These are phyloP conservation scores for Russula earlei DNA, from an alignment of 768 basidiomycete species.

Conservation along the genomic window DNA sequence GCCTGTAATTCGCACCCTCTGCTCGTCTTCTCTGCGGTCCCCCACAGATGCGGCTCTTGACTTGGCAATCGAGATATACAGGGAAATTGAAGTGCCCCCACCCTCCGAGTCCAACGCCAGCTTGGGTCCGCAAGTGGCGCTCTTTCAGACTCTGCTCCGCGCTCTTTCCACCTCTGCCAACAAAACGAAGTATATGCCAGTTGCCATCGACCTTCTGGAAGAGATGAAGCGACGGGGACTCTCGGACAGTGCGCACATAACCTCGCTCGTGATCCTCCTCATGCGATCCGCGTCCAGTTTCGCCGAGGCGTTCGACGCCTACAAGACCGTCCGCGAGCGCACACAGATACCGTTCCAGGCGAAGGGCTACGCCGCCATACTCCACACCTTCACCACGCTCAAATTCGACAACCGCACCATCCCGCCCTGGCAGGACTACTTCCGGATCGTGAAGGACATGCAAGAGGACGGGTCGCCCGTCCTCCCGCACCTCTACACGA, in stretches of 20 bases:
- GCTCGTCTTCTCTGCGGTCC: slow-evolving; percentile 29
- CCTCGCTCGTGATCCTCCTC: slow-evolving; percentile 49
- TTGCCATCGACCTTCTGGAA: slow-evolving; percentile 43
- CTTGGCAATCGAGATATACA: slow-evolving; percentile 45
- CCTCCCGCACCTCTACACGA: slow-evolving; percentile 54
- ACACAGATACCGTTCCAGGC: slow-evolving; percentile 35
- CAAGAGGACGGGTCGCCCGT: slow-evolving; percentile 49
- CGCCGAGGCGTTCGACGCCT: slow-evolving; percentile 54
- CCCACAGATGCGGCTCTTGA: slow-evolving; percentile 39
- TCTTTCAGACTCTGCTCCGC: slow-evolving; percentile 40
- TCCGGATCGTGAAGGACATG: slow-evolving; percentile 78
- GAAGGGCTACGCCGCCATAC: slow-evolving; percentile 52
- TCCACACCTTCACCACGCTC: slow-evolving; percentile 53
- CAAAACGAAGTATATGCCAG: slow-evolving; percentile 38
- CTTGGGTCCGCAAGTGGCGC: slow-evolving; percentile 24
- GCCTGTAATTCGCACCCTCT: slow-evolving; percentile 46
- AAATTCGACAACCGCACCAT: slow-evolving; percentile 34
- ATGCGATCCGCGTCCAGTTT: slow-evolving; percentile 53
- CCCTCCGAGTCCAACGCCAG: neutral
- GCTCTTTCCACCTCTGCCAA: slow-evolving; percentile 33
- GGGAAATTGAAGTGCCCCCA: slow-evolving; percentile 28
- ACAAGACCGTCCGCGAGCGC: slow-evolving; percentile 34
- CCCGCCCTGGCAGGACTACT: slow-evolving; percentile 41
- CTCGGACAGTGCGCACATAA: slow-evolving; percentile 35
- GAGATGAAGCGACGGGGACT: slow-evolving; percentile 56